Percentiles rank a stretch among this genome's conserved stretches.
Evolutionary conservation across 371 early-diverging fungal genomes (phyloP).

Genomic region (Rhizopus stolonifer): DNA sequence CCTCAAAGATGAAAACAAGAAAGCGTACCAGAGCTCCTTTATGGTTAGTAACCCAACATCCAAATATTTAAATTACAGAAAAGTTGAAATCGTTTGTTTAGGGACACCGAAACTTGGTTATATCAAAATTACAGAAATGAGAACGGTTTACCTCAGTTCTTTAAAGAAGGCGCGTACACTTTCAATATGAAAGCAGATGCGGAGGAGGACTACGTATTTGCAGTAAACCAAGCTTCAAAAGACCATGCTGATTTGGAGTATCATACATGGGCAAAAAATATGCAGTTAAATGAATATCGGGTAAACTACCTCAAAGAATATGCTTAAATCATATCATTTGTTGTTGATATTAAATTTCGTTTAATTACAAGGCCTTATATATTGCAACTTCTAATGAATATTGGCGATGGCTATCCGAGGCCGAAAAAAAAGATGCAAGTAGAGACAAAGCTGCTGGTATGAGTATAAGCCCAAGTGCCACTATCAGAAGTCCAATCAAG

Average conservation of each 20-base stretch:
- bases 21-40: conserved; percentile 1
- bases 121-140: conserved; percentile 12
- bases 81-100: conserved; percentile 18
- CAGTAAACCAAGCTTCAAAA: conserved; percentile 16
- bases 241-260: conserved; percentile 13
- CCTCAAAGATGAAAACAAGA: conserved; percentile 12
- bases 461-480: conserved; percentile 7
- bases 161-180: conserved; percentile 14
- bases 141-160: conserved; percentile 15
- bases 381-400: conserved; percentile 11
- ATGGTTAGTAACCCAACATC: conserved; percentile 3
- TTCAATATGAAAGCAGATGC: conserved; percentile 15
- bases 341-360: conserved; percentile 10
- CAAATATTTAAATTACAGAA: conserved; percentile 14
- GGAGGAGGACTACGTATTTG: conserved; percentile 16
- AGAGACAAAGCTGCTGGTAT: conserved; percentile 9
- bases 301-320: conserved; percentile 11
- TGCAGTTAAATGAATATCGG: conserved; percentile 13
- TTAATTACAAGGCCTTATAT: conserved; percentile 9
- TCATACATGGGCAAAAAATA: conserved; percentile 16
- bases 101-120: conserved; percentile 14
- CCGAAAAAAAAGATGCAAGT: conserved; percentile 9
- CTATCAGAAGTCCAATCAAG: conserved; percentile 11
- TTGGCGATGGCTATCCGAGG: conserved; percentile 13
- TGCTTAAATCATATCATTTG: conserved; percentile 6